These are phyloP conservation scores for Gossypium australe DNA, from an alignment of 345 rosid species.

Conservation along the genomic window DNA sequence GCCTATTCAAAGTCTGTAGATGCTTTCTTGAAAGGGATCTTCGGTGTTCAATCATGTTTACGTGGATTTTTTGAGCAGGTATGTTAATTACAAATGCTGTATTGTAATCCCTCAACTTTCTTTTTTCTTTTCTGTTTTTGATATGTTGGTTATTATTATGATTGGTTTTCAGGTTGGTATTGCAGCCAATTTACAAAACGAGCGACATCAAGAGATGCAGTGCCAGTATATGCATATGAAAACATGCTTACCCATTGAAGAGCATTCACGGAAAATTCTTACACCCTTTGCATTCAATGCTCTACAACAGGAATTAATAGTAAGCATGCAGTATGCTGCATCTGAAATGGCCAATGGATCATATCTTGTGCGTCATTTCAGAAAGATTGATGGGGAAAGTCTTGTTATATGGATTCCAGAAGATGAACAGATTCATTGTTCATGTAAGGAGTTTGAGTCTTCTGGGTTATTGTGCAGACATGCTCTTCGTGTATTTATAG, in stretches of 20 bases:
- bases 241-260: conserved; percentile 31
- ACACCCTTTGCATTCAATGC: conserved; percentile 31
- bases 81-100: conserved; percentile 9
- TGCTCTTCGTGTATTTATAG: conserved; percentile 25
- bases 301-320: conserved; percentile 26
- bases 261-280: conserved; percentile 24
- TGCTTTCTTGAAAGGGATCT: conserved; percentile 29
- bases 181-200: conserved; percentile 24
- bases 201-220: conserved; percentile 19
- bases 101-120: background rate
- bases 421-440: conserved; percentile 34
- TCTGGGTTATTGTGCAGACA: conserved; percentile 35
- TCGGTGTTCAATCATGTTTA: conserved; percentile 25
- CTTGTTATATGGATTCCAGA: conserved; percentile 33
- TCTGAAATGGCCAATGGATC: conserved; percentile 34
- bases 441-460: conserved; percentile 38
- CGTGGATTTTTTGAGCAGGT: conserved; percentile 37
- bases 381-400: conserved; percentile 29
- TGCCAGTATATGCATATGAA: conserved; percentile 15
- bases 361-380: conserved; percentile 31
- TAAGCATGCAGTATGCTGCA: conserved; percentile 28
- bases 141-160: background rate
- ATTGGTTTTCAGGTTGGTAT: conserved; percentile 22
- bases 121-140: background rate
- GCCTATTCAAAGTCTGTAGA: conserved; percentile 27